Evolutionary conservation across 179 eudicot species (phyloP), one percentile per base, ranked within the genome.

Genomic region (Beta macrorhiza): DNA sequence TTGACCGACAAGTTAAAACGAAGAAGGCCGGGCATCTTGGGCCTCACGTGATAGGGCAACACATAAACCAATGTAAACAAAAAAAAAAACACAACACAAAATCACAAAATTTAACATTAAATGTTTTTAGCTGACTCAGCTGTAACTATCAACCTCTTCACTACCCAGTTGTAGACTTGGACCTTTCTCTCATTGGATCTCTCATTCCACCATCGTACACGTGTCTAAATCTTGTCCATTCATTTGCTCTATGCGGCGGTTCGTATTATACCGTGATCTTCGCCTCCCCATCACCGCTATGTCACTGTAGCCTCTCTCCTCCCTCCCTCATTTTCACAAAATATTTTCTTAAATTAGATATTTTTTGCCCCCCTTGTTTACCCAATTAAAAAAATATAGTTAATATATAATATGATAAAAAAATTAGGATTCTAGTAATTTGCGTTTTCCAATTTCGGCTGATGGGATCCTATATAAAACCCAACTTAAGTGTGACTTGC

Each of bases 11-110:
- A 83, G 82, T 62, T 78, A 81, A 82, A 83, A 74, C 57, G 63
- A 85, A 86, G 78, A 86, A 89, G 84, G 85, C 91, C 91, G 92
- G 83, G 92, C 85, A 92, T 91, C 93, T 88, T 87, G 98, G 93
- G 87, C 68, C 87, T 92, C 98, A 94, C 95, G 95, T 91, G 98
- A 91, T 86, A 74, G 87, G 86, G 77, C 82, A 76, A 78, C 88
- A 85, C 91, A 72, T 78, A 67, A 70, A 68, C 82, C 91, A 82
- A 87, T 82, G 84, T 76, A 22, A 72, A 51, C 52, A 20, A 20
- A 73, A 73, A 13, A 29, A 29, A 29, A n/a, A 12, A 20, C 25
- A 45, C 19, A 17, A 64, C 17, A 61, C 17, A 17, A 63, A 74
- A 81, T 70, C 45, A 20, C 49, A 29, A 55, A 74, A 74, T 13